Percentiles rank a stretch among this genome's conserved stretches.
These are phyloP conservation scores for Pecoramyces ruminantium DNA, from an alignment of 192 early-diverging fungal species.

Conservation along the genomic window DNA sequence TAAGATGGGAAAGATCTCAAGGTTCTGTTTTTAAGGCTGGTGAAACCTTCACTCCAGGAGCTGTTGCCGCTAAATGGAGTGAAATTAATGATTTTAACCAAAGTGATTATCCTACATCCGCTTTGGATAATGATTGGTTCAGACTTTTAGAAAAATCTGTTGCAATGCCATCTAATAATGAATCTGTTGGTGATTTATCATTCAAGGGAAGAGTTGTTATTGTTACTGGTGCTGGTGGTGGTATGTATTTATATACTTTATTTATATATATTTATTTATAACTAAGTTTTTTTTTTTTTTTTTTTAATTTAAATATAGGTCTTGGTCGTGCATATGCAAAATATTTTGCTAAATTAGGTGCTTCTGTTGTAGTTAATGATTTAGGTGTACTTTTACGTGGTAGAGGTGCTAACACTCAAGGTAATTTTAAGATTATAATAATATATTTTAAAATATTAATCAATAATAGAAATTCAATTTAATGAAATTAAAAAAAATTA, in stretches of 20 bases:
- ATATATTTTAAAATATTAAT: no score
- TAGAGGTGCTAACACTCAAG: background rate
- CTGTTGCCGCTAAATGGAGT: conserved; percentile 57
- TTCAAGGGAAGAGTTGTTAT: conserved; percentile 60
- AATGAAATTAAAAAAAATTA: no score
- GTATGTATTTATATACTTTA: background rate
- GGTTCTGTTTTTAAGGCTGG: conserved; percentile 87
- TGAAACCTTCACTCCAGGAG: conserved; percentile 61
- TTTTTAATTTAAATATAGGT: conserved; percentile 16
- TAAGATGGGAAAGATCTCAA: conserved; percentile 74
- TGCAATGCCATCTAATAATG: background rate
- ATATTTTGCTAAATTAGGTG: conserved; percentile 42
- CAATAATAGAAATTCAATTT: no score
- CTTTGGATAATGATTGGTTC: background rate
- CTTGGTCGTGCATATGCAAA: conserved; percentile 78
- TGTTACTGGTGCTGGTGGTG: conserved; percentile 73
- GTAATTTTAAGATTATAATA: no score
- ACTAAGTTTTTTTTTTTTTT: no score
- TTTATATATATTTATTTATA: no score
- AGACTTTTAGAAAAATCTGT: background rate
- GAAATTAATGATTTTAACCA: conserved; percentile 55
- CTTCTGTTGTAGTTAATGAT: conserved; percentile 2
- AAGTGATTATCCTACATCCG: background rate
- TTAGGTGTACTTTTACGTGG: background rate
- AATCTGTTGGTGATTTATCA: background rate